Conservation (phyloP, 2,329 filamentous ascomycete genomes). For the Cladophialophora carrionii region DNA sequence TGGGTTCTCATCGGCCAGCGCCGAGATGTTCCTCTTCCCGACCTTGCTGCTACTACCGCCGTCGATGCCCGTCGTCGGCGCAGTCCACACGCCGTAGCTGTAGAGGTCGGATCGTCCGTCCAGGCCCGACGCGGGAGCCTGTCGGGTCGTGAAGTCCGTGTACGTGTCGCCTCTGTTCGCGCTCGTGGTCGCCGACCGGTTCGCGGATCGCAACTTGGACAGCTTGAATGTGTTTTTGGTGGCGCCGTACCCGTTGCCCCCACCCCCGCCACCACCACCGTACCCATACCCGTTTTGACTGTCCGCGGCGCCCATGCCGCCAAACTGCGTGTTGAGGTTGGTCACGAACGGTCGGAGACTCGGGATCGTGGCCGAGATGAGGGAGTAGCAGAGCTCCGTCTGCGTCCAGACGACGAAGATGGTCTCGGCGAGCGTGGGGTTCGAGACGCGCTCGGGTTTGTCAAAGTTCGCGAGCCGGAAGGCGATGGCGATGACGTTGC, state of each 20-base stretch:
- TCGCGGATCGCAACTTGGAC: constrained; percentile 25
- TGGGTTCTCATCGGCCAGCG: not conserved
- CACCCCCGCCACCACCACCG: constrained; percentile 13
- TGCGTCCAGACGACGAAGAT: constrained; percentile 45
- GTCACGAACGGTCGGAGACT: constrained; percentile 45
- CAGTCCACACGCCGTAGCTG: constrained; percentile 6
- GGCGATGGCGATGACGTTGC: constrained; percentile 45
- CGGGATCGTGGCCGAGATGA: constrained; percentile 46
- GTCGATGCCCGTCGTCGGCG: constrained; percentile 2
- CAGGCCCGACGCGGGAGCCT: not conserved
- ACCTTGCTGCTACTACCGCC: not conserved
- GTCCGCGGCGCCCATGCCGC: constrained; percentile 23
- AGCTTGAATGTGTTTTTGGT: constrained; percentile 20
- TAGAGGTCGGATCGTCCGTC: constrained; percentile 1
- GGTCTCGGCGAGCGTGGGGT: constrained; percentile 45
- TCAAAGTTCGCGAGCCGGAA: constrained; percentile 45
- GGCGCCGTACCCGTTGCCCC: not conserved
- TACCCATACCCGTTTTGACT: constrained; percentile 24
- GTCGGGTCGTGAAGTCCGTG: not conserved
- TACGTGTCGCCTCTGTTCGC: not conserved
- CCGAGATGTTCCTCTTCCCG: not conserved
- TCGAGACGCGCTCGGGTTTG: constrained; percentile 40
- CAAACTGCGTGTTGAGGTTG: constrained; percentile 32
- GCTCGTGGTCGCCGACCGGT: not conserved
- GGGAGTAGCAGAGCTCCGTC: constrained; percentile 44